A percentile compares a stretch with the other conserved stretches of the same genome.
phyloP scores from a whole-genome alignment of 805 yeast species.

The Candida alai region DNA sequence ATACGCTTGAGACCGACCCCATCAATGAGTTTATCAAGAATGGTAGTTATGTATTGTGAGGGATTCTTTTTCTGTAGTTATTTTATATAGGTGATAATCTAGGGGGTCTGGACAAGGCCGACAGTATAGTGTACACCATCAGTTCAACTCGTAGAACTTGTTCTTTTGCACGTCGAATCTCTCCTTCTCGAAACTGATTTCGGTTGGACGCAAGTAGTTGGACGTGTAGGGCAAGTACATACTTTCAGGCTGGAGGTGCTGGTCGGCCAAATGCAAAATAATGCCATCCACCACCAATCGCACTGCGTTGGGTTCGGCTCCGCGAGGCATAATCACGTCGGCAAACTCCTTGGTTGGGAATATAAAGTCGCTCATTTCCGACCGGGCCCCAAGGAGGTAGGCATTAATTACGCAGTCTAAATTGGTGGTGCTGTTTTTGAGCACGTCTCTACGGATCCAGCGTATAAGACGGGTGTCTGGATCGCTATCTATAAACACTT shows the following conservation, averaged over 20 bases:
- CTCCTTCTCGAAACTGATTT: conserved; percentile 25
- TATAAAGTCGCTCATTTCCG: conserved; percentile 65
- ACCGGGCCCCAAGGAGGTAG: conserved; percentile 55
- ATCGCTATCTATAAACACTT: conserved; percentile 78
- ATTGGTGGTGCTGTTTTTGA: conserved; percentile 12
- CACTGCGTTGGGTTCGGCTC: conserved; percentile 58
- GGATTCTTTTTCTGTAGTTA: neutral
- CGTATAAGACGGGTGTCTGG: conserved; percentile 81
- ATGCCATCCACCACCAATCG: conserved; percentile 63
- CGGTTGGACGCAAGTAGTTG: conserved; percentile 26
- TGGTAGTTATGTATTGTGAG: conserved; percentile 1
- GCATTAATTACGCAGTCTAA: conserved; percentile 37
- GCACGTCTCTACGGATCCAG: conserved; percentile 54
- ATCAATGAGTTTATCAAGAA: conserved; percentile 28
- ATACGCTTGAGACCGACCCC: conserved; percentile 56
- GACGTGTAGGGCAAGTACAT: conserved; percentile 12
- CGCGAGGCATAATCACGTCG: conserved; percentile 71
- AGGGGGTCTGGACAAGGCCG: too few species aligned
- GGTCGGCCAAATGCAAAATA: conserved; percentile 28
- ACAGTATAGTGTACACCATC: too few species aligned
- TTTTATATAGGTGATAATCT: neutral
- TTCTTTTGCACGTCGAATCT: conserved; percentile 37
- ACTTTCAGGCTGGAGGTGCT: conserved; percentile 11
- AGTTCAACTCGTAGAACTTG: conserved; percentile 41
- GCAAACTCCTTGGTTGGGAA: conserved; percentile 68